These are phyloP conservation scores for Aspergillus sp. DNA, from an alignment of 2,329 filamentous ascomycete species.

Conservation along the genomic window DNA sequence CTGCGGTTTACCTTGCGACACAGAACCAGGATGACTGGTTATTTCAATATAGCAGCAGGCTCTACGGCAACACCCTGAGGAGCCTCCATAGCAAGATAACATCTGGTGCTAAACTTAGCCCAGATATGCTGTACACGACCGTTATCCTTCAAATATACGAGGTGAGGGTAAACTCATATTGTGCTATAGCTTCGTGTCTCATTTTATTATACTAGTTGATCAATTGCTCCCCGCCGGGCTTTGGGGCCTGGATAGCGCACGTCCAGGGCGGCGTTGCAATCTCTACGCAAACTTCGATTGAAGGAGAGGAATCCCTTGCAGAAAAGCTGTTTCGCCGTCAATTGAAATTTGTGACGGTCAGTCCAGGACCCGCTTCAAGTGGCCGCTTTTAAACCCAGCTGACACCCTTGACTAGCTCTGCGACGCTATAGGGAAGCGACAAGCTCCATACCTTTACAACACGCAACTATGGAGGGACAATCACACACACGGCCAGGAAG, in stretches of 20 bases:
- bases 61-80: slow-evolving; percentile 20
- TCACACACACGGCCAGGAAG: background rate
- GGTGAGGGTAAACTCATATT: slow-evolving; percentile 9
- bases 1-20: slow-evolving; percentile 19
- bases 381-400: background rate
- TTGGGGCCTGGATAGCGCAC: slow-evolving; percentile 23
- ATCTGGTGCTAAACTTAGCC: slow-evolving; percentile 12
- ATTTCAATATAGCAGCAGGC: slow-evolving; percentile 18
- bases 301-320: slow-evolving; percentile 3
- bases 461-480: slow-evolving; percentile 5
- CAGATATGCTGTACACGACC: slow-evolving; percentile 21
- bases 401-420: slow-evolving; percentile 13
- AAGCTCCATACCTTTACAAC: slow-evolving; percentile 16
- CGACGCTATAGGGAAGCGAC: slow-evolving; percentile 20
- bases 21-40: slow-evolving; percentile 16
- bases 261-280: slow-evolving; percentile 23
- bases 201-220: slow-evolving; percentile 14
- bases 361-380: background rate
- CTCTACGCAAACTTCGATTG: slow-evolving; percentile 9
- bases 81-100: slow-evolving; percentile 16
- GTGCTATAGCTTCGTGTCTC: background rate
- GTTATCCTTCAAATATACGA: slow-evolving; percentile 24
- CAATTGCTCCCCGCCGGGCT: slow-evolving; percentile 21
- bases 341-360: slow-evolving; percentile 22
- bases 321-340: slow-evolving; percentile 21